phyloP scores from a whole-genome alignment of 1,284 basidiomycete genomes.

The Cryptococcus jaspeensis region DNA sequence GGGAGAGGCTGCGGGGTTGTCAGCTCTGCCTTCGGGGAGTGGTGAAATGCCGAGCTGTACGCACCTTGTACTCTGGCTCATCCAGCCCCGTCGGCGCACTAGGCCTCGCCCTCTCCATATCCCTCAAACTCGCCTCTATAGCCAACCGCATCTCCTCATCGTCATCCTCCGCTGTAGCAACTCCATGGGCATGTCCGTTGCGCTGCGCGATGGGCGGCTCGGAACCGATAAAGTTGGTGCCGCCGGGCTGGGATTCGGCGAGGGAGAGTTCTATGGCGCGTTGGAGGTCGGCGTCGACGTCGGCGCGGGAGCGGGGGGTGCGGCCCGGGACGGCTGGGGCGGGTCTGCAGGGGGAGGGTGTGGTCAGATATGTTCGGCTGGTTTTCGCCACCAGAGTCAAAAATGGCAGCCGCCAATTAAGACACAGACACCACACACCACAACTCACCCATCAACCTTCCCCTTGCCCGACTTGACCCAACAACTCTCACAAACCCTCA shows the following conservation, averaged over 20 bases:
- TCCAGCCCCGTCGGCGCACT: slow-evolving; percentile 69
- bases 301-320: slow-evolving; percentile 46
- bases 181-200: slow-evolving; percentile 20
- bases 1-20: slow-evolving; percentile 54
- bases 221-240: slow-evolving; percentile 53
- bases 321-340: slow-evolving; percentile 45
- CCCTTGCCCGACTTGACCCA: slow-evolving; percentile 63
- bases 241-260: slow-evolving; percentile 64
- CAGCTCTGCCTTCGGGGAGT: background rate
- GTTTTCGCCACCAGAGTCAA: background rate
- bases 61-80: slow-evolving; percentile 50
- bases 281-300: slow-evolving; percentile 83
- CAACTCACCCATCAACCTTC: slow-evolving; percentile 30
- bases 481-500: slow-evolving; percentile 93
- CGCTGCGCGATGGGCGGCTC: slow-evolving; percentile 65
- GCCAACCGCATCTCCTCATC: slow-evolving; percentile 91
- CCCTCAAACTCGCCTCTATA: slow-evolving; percentile 90
- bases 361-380: background rate
- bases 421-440: too few species aligned
- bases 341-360: slow-evolving; percentile 18
- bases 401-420: slow-evolving; percentile 22
- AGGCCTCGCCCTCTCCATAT: slow-evolving; percentile 73
- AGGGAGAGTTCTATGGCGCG: slow-evolving; percentile 90
- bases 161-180: slow-evolving; percentile 66
- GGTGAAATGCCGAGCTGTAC: background rate